Base-by-base conservation (phyloP, 352 stramenopile species). In the Lagenidium sp. region DNA sequence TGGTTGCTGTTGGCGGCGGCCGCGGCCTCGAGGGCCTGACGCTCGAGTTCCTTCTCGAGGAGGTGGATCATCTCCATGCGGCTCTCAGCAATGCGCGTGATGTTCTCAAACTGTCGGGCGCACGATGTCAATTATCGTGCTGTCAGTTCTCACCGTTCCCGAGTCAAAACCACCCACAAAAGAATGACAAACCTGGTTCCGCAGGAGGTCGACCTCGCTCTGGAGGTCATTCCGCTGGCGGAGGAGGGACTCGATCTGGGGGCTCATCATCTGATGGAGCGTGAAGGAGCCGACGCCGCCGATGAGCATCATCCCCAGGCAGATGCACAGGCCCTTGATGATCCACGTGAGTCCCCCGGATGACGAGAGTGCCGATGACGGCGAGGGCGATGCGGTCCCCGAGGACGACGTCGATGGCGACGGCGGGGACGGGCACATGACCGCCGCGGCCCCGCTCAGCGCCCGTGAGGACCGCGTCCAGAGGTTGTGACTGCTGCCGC, bases 51-150 rank as follows among this genome's bases (percentile, higher is more conserved):
- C 16, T 70, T 67, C 63, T 88, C 75, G 13, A 88, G 66, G 34
- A 85, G 22, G 42, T 87, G 71, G 38, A 87, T 83, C 38, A 63
- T 87, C 38, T 85, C 67, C 6, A 83, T 44, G 20, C 75, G 68
- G 47, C 67, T 81, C 22, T 82, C 65, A 2, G 75, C 72, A 36
- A 88, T 64, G 24, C 68, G 68, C 31, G 75, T 82, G 44, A 79
- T 65, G 56, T 85, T 88, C 18, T 74, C 72, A 36, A 85, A 44
- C 68, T 83, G n/a, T n/a, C n/a, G n/a, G n/a, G n/a, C n/a, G n/a
- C n/a, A n/a, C n/a, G n/a, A n/a, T n/a, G n/a, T n/a, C n/a, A n/a
- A n/a, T n/a, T n/a, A n/a, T n/a, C n/a, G n/a, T n/a, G n/a, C n/a
- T n/a, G n/a, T n/a, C n/a, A n/a, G n/a, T n/a, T n/a, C n/a, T n/a